These are phyloP conservation scores for Aspergillus ustus DNA, from an alignment of 2,329 filamentous ascomycete species.

Conservation along the genomic window DNA sequence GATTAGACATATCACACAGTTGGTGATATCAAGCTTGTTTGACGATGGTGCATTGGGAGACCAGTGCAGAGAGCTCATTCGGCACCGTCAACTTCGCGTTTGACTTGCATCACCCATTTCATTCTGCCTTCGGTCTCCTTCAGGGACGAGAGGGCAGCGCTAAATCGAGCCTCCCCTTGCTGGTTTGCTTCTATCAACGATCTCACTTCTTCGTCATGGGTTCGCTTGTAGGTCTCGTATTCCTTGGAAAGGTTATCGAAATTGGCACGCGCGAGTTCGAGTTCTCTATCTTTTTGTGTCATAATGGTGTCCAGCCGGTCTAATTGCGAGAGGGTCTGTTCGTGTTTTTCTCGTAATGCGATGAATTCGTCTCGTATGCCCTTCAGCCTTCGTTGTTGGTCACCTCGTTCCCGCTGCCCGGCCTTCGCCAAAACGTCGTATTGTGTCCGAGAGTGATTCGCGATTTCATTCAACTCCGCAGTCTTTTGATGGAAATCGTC, in stretches of 20 bases:
- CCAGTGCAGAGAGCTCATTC: slow-evolving; percentile 23
- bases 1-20: neutral
- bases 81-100: slow-evolving; percentile 37
- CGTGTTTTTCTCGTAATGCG: slow-evolving; percentile 40
- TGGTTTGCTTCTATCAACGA: slow-evolving; percentile 37
- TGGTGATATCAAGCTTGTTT: neutral
- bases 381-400: slow-evolving; percentile 46
- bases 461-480: slow-evolving; percentile 44
- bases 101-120: slow-evolving; percentile 54
- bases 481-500: slow-evolving; percentile 46
- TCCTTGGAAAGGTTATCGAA: slow-evolving; percentile 45
- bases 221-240: slow-evolving; percentile 49
- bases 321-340: slow-evolving; percentile 41
- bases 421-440: slow-evolving; percentile 50
- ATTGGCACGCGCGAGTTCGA: slow-evolving; percentile 44
- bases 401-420: slow-evolving; percentile 46
- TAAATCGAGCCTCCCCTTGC: slow-evolving; percentile 38
- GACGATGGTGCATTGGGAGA: neutral
- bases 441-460: slow-evolving; percentile 45
- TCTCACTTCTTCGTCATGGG: slow-evolving; percentile 46
- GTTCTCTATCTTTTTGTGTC: slow-evolving; percentile 52
- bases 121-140: slow-evolving; percentile 50
- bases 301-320: slow-evolving; percentile 50
- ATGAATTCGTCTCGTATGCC: slow-evolving; percentile 41
- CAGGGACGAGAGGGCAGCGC: slow-evolving; percentile 45